Evolutionary conservation across 495 filamentous ascomycete genomes (phyloP).

Genomic region (Clohesyomyces aquaticus): DNA sequence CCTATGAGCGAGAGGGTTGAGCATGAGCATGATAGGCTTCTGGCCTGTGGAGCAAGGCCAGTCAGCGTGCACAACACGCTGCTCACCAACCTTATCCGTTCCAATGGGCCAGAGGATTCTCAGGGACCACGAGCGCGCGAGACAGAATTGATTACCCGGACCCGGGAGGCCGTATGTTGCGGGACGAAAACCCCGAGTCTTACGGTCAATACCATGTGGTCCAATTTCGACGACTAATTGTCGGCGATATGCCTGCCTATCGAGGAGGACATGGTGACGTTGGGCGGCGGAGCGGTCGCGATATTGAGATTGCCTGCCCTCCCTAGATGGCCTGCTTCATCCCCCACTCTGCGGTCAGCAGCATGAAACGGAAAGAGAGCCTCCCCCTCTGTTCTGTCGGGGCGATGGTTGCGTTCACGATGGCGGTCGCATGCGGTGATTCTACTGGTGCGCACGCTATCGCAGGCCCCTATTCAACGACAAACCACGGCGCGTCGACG

Average conservation of each 20-base stretch:
- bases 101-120: constrained; percentile 21
- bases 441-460: neutral
- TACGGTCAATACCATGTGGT: constrained; percentile 34
- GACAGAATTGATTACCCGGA: constrained; percentile 31
- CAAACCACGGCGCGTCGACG: neutral
- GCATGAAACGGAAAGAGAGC: constrained; percentile 24
- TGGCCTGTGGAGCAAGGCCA: constrained; percentile 2
- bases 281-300: too few species aligned
- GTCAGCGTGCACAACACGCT: constrained; percentile 6
- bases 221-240: constrained; percentile 14
- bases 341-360: constrained; percentile 34
- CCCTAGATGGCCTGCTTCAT: constrained; percentile 12
- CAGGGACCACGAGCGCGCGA: constrained; percentile 31
- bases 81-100: constrained; percentile 28
- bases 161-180: constrained; percentile 27
- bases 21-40: constrained; percentile 27
- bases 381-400: neutral
- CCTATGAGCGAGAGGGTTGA: constrained; percentile 6
- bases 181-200: constrained; percentile 41
- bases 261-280: neutral
- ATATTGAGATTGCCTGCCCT: too few species aligned
- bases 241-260: constrained; percentile 9
- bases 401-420: neutral
- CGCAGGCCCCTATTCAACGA: neutral
- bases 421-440: neutral